A percentile compares a stretch with the other conserved stretches of the same genome.
phyloP scores from a whole-genome alignment of 768 basidiomycete genomes.

The Nevesoporus exiguus region DNA sequence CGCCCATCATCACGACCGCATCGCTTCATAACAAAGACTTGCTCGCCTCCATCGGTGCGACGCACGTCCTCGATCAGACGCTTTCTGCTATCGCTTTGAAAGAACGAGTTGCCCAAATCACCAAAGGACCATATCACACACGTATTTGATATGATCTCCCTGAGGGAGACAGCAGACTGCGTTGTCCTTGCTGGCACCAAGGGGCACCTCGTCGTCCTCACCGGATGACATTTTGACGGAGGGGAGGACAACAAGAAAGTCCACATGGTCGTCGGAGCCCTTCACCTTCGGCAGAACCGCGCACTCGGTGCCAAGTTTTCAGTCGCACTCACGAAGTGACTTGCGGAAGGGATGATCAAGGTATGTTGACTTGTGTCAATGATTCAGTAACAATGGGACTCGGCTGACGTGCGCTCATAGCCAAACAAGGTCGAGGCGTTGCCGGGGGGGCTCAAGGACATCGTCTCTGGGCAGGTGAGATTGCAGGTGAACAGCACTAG shows the following conservation, averaged over 20 bases:
- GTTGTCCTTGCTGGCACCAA: slow-evolving; percentile 29
- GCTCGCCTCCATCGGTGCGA: slow-evolving; percentile 35
- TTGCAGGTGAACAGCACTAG: slow-evolving; percentile 33
- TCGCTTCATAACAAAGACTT: slow-evolving; percentile 30
- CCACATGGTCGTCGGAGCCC: slow-evolving; percentile 6
- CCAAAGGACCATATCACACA: not conserved
- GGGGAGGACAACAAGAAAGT: slow-evolving; percentile 5
- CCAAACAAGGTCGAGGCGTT: slow-evolving; percentile 39
- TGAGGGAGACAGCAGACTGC: slow-evolving; percentile 28
- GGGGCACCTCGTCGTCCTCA: slow-evolving; percentile 27
- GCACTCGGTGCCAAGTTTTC: slow-evolving; percentile 14
- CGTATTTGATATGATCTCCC: slow-evolving; percentile 29
- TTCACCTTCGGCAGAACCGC: slow-evolving; percentile 4
- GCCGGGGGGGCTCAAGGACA: slow-evolving; percentile 34
- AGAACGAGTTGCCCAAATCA: not conserved
- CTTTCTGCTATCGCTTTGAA: slow-evolving; percentile 13
- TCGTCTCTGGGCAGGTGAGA: slow-evolving; percentile 30
- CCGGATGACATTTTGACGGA: not conserved
- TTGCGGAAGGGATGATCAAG: slow-evolving; percentile 20
- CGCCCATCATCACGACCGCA: slow-evolving; percentile 36
- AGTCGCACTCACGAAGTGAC: slow-evolving; percentile 14
- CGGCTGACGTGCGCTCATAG: slow-evolving; percentile 15
- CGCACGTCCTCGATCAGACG: slow-evolving; percentile 33
- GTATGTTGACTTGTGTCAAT: slow-evolving; percentile 2
- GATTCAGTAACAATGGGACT: not conserved